Evolutionary conservation across 2,329 filamentous ascomycete species (phyloP), one percentile per base, ranked within the genome.

Genomic region (Karstenula rhodostoma): DNA sequence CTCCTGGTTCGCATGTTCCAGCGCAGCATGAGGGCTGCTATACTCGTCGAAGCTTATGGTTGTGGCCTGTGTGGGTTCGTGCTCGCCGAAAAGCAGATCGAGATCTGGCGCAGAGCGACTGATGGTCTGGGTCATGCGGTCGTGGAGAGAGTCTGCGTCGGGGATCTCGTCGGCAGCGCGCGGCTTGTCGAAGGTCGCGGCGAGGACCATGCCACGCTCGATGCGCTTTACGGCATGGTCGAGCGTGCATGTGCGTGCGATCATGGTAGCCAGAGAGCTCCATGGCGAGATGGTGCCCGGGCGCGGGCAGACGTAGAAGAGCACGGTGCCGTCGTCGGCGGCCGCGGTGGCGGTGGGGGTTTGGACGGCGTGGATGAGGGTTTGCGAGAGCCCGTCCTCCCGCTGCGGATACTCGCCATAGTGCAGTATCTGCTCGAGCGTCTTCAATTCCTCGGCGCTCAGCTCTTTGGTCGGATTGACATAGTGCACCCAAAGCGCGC

Each of bases 231-330:
- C 86, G 32, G 90, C 85, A 44, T 85, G 82, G 68, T 89, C 87
- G 61, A 98, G 83, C 27, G 92, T 94, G 76, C 94, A 98, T 33
- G 97, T 94, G 67, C 95, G 89, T 56, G 94, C 91, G 77, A 98
- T 97, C 76, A 89, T 94, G 49, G 94, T 97, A 29, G 94, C 94
- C 79, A 97, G 94, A 58, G 94, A 97, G 80, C 93, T 97, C 95
- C 95, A 99, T 75, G 95, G 95, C 43, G 94, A 97, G 68, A 96
- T 89, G 1, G 88, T 94, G 70, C 88, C 88, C 19, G 91, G 91
- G 67, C 94, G 87, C 22, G 94, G 94, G 49, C 86, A 88, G 60
- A 97, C 85, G 75, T 93, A 92, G 75, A 91, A 86, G 63, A 89
- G 82, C 51, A 84, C 79, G 46, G 83, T 82, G 60, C 83, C 77